Evolutionary conservation across 495 filamentous ascomycete species (phyloP).

Genomic region (Lophiotrema nucula): DNA sequence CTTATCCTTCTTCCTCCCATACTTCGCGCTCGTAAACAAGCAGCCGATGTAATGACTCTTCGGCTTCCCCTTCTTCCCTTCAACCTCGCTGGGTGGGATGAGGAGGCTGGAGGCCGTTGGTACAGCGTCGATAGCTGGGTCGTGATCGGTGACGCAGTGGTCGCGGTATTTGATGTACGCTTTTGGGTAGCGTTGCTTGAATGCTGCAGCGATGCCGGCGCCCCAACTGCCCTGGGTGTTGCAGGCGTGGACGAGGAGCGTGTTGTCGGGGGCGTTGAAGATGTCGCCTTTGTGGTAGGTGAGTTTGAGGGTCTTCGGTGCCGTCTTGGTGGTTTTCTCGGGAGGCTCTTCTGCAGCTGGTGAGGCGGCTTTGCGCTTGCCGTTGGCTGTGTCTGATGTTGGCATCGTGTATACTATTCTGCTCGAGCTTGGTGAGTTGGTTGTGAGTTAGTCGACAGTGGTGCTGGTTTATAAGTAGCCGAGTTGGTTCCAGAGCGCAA

Average conservation of each 20-base stretch:
- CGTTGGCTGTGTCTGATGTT: no score
- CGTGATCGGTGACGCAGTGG: slow-evolving; percentile 32
- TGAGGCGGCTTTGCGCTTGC: no score
- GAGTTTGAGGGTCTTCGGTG: slow-evolving; percentile 15
- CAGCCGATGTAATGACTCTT: slow-evolving; percentile 42
- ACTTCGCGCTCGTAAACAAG: slow-evolving; percentile 40
- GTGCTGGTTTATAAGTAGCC: no score
- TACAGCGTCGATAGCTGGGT: slow-evolving; percentile 14
- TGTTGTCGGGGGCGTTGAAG: slow-evolving; percentile 40
- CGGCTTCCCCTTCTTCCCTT: not conserved
- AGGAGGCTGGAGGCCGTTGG: slow-evolving; percentile 38
- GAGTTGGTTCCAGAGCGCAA: no score
- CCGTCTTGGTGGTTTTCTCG: not conserved
- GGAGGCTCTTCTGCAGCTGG: no score
- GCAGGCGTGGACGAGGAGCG: slow-evolving; percentile 45
- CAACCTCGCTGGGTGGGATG: slow-evolving; percentile 37
- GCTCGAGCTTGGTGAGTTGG: no score
- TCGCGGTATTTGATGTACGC: slow-evolving; percentile 36
- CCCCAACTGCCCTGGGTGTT: slow-evolving; percentile 41
- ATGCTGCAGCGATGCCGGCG: slow-evolving; percentile 43
- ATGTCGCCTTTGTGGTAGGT: slow-evolving; percentile 39
- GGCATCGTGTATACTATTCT: no score
- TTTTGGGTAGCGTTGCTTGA: slow-evolving; percentile 38
- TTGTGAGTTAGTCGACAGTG: no score
- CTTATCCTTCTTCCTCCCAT: slow-evolving; percentile 36